Conservation (phyloP, 768 basidiomycete genomes). For the Calocybe indica region DNA sequence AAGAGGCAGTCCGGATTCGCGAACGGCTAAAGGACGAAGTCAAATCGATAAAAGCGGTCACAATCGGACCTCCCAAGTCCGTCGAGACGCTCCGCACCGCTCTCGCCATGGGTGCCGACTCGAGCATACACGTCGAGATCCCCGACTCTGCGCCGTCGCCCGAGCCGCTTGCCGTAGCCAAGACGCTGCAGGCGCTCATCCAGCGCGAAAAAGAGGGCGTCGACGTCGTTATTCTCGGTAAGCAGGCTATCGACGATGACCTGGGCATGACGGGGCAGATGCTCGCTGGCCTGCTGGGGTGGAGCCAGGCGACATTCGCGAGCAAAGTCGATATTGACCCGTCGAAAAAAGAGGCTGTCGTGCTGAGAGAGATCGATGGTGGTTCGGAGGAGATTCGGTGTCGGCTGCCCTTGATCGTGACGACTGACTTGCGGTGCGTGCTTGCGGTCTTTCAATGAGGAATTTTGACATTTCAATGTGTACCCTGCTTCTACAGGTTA, state of each 20-base stretch:
- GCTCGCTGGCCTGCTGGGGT: slow-evolving; percentile 87
- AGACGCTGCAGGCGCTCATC: slow-evolving; percentile 75
- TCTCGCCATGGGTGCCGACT: slow-evolving; percentile 96
- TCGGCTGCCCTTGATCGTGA: slow-evolving; percentile 78
- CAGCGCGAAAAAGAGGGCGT: slow-evolving; percentile 49
- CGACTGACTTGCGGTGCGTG: slow-evolving; percentile 85
- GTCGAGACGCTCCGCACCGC: slow-evolving; percentile 91
- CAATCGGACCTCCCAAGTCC: slow-evolving; percentile 91
- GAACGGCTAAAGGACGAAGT: slow-evolving; percentile 73
- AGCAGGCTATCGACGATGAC: slow-evolving; percentile 98
- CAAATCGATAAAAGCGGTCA: slow-evolving; percentile 84
- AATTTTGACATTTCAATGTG: not conserved
- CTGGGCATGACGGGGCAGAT: slow-evolving; percentile 95
- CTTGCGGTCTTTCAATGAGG: not conserved
- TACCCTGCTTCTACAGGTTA: slow-evolving; percentile 35
- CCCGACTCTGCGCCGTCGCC: slow-evolving; percentile 67
- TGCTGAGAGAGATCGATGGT: slow-evolving; percentile 92
- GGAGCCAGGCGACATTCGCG: slow-evolving; percentile 94
- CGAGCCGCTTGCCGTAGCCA: slow-evolving; percentile 90
- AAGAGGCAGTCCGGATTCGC: slow-evolving; percentile 94
- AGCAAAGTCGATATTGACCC: slow-evolving; percentile 76
- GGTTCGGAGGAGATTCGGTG: slow-evolving; percentile 81
- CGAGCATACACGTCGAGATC: slow-evolving; percentile 84
- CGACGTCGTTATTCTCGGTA: slow-evolving; percentile 92
- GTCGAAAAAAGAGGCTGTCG: slow-evolving; percentile 54